Evolutionary conservation across 2,329 filamentous ascomycete species (phyloP).

Genomic region (Sporothrix globosa): DNA sequence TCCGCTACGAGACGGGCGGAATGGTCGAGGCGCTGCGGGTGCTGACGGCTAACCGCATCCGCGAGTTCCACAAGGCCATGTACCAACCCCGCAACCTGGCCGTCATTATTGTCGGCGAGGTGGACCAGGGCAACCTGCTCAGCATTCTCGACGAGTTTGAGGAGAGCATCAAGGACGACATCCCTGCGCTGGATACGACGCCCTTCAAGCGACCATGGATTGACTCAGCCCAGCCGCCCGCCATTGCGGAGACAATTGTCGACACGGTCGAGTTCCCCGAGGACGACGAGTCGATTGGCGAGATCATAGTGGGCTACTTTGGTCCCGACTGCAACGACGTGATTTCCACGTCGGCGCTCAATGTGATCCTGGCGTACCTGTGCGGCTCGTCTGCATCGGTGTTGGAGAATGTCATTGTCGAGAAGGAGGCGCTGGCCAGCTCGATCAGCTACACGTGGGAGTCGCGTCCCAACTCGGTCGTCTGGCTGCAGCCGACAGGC

Average conservation of each 20-base stretch:
- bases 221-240: constrained; percentile 77
- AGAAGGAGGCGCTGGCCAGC: constrained; percentile 89
- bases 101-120: constrained; percentile 86
- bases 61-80: constrained; percentile 94
- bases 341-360: constrained; percentile 70
- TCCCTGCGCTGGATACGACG: constrained; percentile 68
- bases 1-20: constrained; percentile 96
- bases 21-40: constrained; percentile 91
- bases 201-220: constrained; percentile 89
- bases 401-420: constrained; percentile 88
- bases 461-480: constrained; percentile 75
- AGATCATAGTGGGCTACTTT: constrained; percentile 83
- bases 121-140: constrained; percentile 79
- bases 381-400: constrained; percentile 92
- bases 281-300: constrained; percentile 91
- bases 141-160: constrained; percentile 86
- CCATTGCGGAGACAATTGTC: constrained; percentile 70
- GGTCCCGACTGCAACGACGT: constrained; percentile 79
- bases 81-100: constrained; percentile 97
- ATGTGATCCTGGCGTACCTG: constrained; percentile 81
- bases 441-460: constrained; percentile 81
- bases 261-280: constrained; percentile 90
- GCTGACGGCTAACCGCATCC: constrained; percentile 84
- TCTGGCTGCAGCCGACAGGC: constrained; percentile 83
- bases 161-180: constrained; percentile 77